Evolutionary conservation across 805 yeast species (phyloP).

Genomic region (Hanseniaspora singularis): DNA sequence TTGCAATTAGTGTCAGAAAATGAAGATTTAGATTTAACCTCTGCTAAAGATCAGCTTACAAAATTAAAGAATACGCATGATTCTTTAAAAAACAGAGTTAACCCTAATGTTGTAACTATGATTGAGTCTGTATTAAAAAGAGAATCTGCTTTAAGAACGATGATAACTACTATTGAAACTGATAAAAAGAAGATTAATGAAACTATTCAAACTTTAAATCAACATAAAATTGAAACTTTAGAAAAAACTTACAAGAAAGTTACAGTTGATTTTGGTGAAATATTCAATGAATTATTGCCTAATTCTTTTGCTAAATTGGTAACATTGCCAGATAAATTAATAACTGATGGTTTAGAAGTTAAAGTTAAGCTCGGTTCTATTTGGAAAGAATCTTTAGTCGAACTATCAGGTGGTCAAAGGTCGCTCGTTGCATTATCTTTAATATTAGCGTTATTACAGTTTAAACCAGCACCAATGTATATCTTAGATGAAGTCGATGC

Average conservation of each 20-base stretch:
- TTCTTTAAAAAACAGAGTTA: slow-evolving; percentile 68
- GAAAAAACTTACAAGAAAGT: slow-evolving; percentile 79
- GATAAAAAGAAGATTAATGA: slow-evolving; percentile 84
- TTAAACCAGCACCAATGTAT: slow-evolving; percentile 98
- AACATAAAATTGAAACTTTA: slow-evolving; percentile 72
- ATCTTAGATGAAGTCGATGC: slow-evolving; percentile 97
- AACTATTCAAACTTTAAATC: slow-evolving; percentile 71
- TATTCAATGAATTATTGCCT: slow-evolving; percentile 79
- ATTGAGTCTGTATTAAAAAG: slow-evolving; percentile 85
- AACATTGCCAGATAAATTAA: slow-evolving; percentile 66
- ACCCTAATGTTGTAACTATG: slow-evolving; percentile 73
- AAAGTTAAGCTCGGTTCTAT: slow-evolving; percentile 80
- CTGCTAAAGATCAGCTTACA: slow-evolving; percentile 22
- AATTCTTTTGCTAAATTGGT: slow-evolving; percentile 82
- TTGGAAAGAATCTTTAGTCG: slow-evolving; percentile 93
- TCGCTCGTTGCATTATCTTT: slow-evolving; percentile 86
- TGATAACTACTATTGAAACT: slow-evolving; percentile 77
- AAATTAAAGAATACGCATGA: slow-evolving; percentile 48
- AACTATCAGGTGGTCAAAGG: slow-evolving; percentile 93
- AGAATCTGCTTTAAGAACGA: slow-evolving; percentile 58
- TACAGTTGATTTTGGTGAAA: slow-evolving; percentile 75
- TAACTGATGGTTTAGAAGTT: slow-evolving; percentile 82
- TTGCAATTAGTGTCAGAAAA: slow-evolving; percentile 38
- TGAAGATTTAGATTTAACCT: slow-evolving; percentile 50
- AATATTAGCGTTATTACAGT: slow-evolving; percentile 82